Conservation (phyloP, 2,329 filamentous ascomycete genomes). For the Phyllosticta ampelicida region DNA sequence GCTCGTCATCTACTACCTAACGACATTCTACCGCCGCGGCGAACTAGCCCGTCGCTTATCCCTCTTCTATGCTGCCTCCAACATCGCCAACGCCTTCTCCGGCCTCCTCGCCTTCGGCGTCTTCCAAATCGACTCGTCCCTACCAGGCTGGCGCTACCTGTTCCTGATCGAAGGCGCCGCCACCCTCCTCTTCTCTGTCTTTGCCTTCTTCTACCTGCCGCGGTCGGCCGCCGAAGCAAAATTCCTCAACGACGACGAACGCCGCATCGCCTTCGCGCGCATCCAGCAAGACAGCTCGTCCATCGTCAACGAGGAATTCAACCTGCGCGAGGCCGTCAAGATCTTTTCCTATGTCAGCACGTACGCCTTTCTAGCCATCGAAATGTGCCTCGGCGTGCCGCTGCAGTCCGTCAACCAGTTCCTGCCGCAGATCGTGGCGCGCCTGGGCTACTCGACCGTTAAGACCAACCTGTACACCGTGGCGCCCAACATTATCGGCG, state of each 20-base stretch:
- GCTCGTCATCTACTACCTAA: conserved; percentile 52
- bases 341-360: conserved; percentile 46
- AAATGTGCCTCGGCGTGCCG: conserved; percentile 50
- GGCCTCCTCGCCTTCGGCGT: conserved; percentile 50
- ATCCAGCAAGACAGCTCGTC: conserved; percentile 66
- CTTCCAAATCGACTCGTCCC: conserved; percentile 42
- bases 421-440: conserved; percentile 46
- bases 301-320: conserved; percentile 46
- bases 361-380: conserved; percentile 45
- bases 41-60: conserved; percentile 61
- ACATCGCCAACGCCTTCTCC: conserved; percentile 59
- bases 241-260: conserved; percentile 57
- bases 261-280: conserved; percentile 57
- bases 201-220: conserved; percentile 62
- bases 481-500: conserved; percentile 65
- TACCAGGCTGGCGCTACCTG: conserved; percentile 53
- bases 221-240: conserved; percentile 50
- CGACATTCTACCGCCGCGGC: conserved; percentile 56
- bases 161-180: conserved; percentile 51
- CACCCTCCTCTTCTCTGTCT: conserved; percentile 49
- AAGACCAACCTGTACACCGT: conserved; percentile 74
- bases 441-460: conserved; percentile 44
- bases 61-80: conserved; percentile 65
- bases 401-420: conserved; percentile 48
- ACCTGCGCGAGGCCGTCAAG: conserved; percentile 39